A percentile compares a stretch with the other conserved stretches of the same genome.
These are phyloP conservation scores for Cercophora samala DNA, from an alignment of 495 filamentous ascomycete species.

Conservation along the genomic window DNA sequence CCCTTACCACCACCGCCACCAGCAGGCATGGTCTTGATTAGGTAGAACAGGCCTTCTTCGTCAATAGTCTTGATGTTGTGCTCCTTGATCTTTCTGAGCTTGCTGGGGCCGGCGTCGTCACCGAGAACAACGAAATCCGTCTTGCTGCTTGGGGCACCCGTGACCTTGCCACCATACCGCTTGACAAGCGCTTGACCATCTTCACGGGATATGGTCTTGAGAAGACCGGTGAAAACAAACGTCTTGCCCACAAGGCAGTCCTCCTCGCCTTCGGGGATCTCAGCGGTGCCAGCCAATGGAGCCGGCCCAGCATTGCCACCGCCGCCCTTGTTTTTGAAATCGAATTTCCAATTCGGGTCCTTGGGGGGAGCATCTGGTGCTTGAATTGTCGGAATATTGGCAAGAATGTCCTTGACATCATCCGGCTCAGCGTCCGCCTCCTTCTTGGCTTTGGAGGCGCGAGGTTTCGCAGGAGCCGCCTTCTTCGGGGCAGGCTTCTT, in stretches of 20 bases:
- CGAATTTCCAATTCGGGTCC: constrained; percentile 66
- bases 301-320: constrained; percentile 57
- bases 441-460: constrained; percentile 58
- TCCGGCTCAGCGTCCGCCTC: constrained; percentile 55
- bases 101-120: constrained; percentile 86
- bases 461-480: constrained; percentile 53
- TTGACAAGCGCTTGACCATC: constrained; percentile 87
- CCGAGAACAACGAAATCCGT: constrained; percentile 93
- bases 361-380: constrained; percentile 76
- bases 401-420: constrained; percentile 76
- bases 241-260: constrained; percentile 90
- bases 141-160: constrained; percentile 77
- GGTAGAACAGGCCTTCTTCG: constrained; percentile 84
- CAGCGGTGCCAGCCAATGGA: constrained; percentile 58
- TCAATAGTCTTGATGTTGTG: constrained; percentile 83
- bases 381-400: constrained; percentile 75
- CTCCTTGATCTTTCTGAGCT: constrained; percentile 80
- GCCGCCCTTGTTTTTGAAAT: constrained; percentile 53
- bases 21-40: constrained; percentile 79
- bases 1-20: constrained; percentile 83
- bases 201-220: constrained; percentile 75
- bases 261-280: constrained; percentile 78
- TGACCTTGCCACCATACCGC: constrained; percentile 88
- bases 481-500: constrained; percentile 51
- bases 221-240: constrained; percentile 95